phyloP scores from a whole-genome alignment of 2,329 filamentous ascomycete species.

The Verticillium klebahnii region DNA sequence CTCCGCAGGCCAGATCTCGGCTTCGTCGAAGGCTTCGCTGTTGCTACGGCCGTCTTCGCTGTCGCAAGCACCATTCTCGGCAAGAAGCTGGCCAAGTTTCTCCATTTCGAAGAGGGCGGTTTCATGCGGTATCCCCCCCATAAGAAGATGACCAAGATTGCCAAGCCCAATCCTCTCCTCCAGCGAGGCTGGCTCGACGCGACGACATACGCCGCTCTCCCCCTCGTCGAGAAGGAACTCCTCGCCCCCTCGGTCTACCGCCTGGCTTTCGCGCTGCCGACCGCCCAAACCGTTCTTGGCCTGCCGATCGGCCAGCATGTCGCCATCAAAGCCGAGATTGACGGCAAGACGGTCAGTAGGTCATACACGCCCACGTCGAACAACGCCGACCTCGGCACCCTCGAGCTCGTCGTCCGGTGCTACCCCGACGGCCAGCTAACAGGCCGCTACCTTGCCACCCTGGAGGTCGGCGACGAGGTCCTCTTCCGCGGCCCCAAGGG shows the following conservation, averaged over 20 bases:
- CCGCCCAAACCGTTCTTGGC: conserved; percentile 37
- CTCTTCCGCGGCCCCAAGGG: conserved; percentile 53
- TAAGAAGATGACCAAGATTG: conserved; percentile 31
- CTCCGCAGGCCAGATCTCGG: conserved; percentile 11
- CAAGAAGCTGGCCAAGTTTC: conserved; percentile 23
- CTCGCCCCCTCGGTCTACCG: conserved; percentile 40
- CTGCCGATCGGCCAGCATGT: conserved; percentile 55
- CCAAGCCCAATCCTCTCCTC: conserved; percentile 32
- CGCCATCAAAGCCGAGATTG: conserved; percentile 41
- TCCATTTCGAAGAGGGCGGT: conserved; percentile 25
- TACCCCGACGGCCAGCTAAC: conserved; percentile 49
- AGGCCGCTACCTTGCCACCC: conserved; percentile 38
- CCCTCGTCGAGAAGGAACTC: conserved; percentile 33
- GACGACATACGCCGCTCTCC: conserved; percentile 39
- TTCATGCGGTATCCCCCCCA: conserved; percentile 30
- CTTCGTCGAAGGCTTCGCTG: conserved; percentile 31
- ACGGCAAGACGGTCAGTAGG: conserved; percentile 39
- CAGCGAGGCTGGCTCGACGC: conserved; percentile 45
- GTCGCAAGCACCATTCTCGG: conserved; percentile 23
- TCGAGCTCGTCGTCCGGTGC: conserved; percentile 47
- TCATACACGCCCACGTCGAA: conserved; percentile 53
- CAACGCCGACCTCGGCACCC: conserved; percentile 39
- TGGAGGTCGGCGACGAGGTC: conserved; percentile 44
- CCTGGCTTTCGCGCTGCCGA: conserved; percentile 44
- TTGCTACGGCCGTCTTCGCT: conserved; percentile 27